A percentile compares a stretch with the other conserved stretches of the same genome.
These are phyloP conservation scores for Fusarium torulosum DNA, from an alignment of 2,329 filamentous ascomycete species.

Conservation along the genomic window DNA sequence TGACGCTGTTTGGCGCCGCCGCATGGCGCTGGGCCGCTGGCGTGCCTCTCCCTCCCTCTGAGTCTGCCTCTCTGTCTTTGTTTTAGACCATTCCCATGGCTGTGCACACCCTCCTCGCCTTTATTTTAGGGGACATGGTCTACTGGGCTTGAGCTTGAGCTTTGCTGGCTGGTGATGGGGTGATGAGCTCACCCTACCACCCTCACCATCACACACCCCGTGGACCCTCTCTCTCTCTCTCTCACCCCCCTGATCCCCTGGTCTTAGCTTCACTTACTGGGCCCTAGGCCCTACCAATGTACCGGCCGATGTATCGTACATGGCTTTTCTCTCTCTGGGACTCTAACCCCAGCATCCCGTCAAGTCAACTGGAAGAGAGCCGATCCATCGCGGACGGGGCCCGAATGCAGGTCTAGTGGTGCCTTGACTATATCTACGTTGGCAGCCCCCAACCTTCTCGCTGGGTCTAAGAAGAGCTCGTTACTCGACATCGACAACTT, in stretches of 20 bases:
- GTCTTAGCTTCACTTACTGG: slow-evolving; percentile 26
- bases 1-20: slow-evolving; percentile 36
- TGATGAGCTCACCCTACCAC: slow-evolving; percentile 26
- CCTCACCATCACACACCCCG: neutral
- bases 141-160: slow-evolving; percentile 32
- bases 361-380: slow-evolving; percentile 39
- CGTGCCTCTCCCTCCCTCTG: slow-evolving; percentile 11
- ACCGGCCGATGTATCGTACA: slow-evolving; percentile 38
- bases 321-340: slow-evolving; percentile 18
- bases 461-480: slow-evolving; percentile 39
- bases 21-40: slow-evolving; percentile 37
- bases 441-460: slow-evolving; percentile 42
- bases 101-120: slow-evolving; percentile 16
- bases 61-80: neutral
- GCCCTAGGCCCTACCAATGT: slow-evolving; percentile 34
- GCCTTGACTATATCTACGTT: slow-evolving; percentile 50
- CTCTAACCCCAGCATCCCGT: slow-evolving; percentile 32
- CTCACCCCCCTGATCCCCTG: slow-evolving; percentile 18
- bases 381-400: slow-evolving; percentile 46
- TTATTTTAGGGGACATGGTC: slow-evolving; percentile 4
- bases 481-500: slow-evolving; percentile 37
- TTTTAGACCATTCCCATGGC: slow-evolving; percentile 13
- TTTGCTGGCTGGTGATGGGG: slow-evolving; percentile 22
- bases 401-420: slow-evolving; percentile 47
- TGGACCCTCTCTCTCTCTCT: neutral